Base-by-base conservation (phyloP, 345 rosid genomes). In the Isatis tinctoria region DNA sequence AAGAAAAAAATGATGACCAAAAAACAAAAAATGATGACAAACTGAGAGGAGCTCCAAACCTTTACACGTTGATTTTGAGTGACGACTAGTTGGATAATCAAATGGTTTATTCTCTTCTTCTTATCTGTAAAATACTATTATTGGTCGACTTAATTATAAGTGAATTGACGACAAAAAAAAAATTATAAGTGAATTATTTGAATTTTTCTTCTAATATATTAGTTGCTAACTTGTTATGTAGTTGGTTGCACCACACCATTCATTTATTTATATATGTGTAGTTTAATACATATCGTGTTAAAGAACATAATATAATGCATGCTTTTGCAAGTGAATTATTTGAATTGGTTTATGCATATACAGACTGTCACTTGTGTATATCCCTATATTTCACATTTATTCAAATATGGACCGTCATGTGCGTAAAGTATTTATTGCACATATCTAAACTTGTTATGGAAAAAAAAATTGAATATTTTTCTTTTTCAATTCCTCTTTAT, bases 41-140 rank as follows among this genome's bases (percentile, higher is more conserved):
- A 14, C 28, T 44, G 59, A 67, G 59, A 51, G 28, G 59, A 69
- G 70, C 36, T 53, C 74, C 70, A 69, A 33, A 61, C n/a, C 70
- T 69, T 69, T 43, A 61, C 79, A 69, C 59, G 65, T 76, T 62
- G 24, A 33, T 44, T 27, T 75, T 51, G 61, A 24, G 66, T 74
- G 32, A 24, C 44, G 49, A 52, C 54, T 51, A 32, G 57, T 68
- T 67, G 44, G 45, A 48, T 62, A 14, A 39, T 32, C 8, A 48
- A 10, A 44, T 24, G 4, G 14, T 0, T 5, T 13, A 30, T 20
- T 54, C 11, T 44, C 49, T 73, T 48, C 17, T 33, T 32, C 18
- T n/a, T 47, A 20, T 52, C 44, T 63, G 27, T 72, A 45, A 58
- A 66, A 27, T 48, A 11, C 30, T 36, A 69, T 61, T 53, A 33